Conservation (phyloP, 2,329 filamentous ascomycete genomes). For the Thelonectria rubi region DNA sequence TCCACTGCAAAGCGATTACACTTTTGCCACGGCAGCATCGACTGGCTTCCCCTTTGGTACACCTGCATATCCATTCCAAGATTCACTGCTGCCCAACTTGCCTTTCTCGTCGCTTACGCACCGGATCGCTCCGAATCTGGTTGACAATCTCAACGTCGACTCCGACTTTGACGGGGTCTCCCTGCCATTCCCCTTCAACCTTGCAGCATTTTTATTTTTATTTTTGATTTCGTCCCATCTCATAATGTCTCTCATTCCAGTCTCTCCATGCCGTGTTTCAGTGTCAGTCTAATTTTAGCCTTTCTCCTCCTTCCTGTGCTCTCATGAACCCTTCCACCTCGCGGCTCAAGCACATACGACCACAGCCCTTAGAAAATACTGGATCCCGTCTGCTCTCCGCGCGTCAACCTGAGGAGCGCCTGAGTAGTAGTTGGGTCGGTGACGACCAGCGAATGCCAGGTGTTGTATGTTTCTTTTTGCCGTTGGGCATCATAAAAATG, state of each 20-base stretch:
- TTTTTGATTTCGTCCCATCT: slow-evolving; percentile 18
- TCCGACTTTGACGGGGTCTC: slow-evolving; percentile 6
- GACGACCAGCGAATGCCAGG: slow-evolving; percentile 19
- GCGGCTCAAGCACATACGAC: slow-evolving; percentile 6
- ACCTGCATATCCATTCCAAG: background rate
- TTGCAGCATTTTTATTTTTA: background rate
- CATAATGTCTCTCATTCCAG: slow-evolving; percentile 11
- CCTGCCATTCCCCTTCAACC: slow-evolving; percentile 14
- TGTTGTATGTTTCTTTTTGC: slow-evolving; percentile 19
- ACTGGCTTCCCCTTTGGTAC: background rate
- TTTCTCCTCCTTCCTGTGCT: background rate
- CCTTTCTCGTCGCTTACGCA: slow-evolving; percentile 4
- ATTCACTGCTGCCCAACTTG: slow-evolving; percentile 4
- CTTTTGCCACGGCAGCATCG: too few species aligned
- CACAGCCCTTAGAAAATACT: slow-evolving; percentile 16
- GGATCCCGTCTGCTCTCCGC: slow-evolving; percentile 20
- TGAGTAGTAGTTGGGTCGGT: slow-evolving; percentile 22
- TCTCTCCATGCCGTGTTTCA: slow-evolving; percentile 18
- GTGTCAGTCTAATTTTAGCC: background rate
- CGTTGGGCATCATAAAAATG: too few species aligned
- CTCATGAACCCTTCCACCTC: slow-evolving; percentile 6
- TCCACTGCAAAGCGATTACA: too few species aligned
- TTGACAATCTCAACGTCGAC: background rate
- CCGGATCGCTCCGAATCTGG: slow-evolving; percentile 16
- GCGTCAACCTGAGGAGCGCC: slow-evolving; percentile 18